phyloP scores from a whole-genome alignment of 2,329 filamentous ascomycete species.

The Botrytis cinerea region DNA sequence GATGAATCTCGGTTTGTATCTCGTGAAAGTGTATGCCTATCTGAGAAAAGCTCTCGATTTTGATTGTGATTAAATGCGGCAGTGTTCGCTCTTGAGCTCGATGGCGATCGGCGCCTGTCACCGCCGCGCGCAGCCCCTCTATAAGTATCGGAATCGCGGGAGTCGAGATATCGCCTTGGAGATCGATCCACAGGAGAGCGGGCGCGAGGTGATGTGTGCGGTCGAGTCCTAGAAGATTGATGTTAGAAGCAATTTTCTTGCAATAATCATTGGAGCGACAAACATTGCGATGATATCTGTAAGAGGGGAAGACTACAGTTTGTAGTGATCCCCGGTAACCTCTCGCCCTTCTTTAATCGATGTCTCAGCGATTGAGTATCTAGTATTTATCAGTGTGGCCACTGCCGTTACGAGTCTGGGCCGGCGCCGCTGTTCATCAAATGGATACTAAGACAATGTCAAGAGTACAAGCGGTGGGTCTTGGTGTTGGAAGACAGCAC shows the following conservation, averaged over 20 bases:
- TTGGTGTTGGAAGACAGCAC: not conserved
- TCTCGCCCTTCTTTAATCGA: not conserved
- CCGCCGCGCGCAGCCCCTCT: slow-evolving; percentile 37
- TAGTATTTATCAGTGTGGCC: not conserved
- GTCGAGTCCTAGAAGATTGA: slow-evolving; percentile 9
- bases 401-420: not conserved
- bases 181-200: slow-evolving; percentile 25
- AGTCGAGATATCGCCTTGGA: slow-evolving; percentile 24
- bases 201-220: slow-evolving; percentile 42
- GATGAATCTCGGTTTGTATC: slow-evolving; percentile 42
- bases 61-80: slow-evolving; percentile 18
- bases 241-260: not conserved
- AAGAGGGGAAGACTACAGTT: slow-evolving; percentile 24
- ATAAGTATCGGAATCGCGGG: slow-evolving; percentile 29
- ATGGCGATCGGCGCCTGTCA: slow-evolving; percentile 45
- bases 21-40: slow-evolving; percentile 22
- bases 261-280: not conserved
- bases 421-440: not conserved
- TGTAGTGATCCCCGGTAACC: not conserved
- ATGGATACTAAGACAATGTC: not conserved
- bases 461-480: not conserved
- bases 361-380: not conserved
- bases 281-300: not conserved
- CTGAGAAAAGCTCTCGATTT: slow-evolving; percentile 21
- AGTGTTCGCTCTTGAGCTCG: slow-evolving; percentile 47